Evolutionary conservation across 331 rosid species (phyloP), one percentile per base, ranked within the genome.

Genomic region (Rhamnella rubrinervis): DNA sequence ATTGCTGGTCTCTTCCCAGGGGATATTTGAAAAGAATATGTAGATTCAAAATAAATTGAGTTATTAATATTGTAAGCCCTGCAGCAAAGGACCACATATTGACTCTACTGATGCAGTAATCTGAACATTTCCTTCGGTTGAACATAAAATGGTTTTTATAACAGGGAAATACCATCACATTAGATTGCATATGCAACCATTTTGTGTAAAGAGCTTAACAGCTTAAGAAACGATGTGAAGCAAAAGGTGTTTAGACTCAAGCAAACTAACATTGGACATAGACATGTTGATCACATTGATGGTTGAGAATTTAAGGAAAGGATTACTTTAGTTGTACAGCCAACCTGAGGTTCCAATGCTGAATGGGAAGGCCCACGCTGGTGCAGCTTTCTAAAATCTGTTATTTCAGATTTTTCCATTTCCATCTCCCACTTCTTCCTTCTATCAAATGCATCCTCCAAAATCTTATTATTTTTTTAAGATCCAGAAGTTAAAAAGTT

Each of bases 11-110:
- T 83, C 88, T 81, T 88, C 46, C 89, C 82, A 59, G 92, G 96
- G 98, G 98, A 78, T 88, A 93, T 74, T 88, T 88, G 75, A 93
- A 93, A 79, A 93, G 87, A 57, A 91, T 69, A 96, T 93, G 88
- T 70, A 59, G 72, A 19, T 55, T 23, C 50, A 61, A 60, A 72
- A 55, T 53, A 61, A 53, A 17, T 46, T 52, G 15, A 57, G 50
- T 55, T 60, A 68, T 65, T 61, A 53, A 59, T 72, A 64, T 18
- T 68, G 63, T 66, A 63, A 71, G 63, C 69, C 23, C 23, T 52
- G 21, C 17, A 15, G 21, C 25, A 52, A 12, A 47, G 35, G 35
- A 3, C 35, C 35, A 44, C 14, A 44, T 44, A 10, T 44, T 44
- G 35, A 44, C 13, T 44, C 11, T 11, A 11, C 49, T 44, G 14